Evolutionary conservation across 768 basidiomycete genomes (phyloP).

Genomic region (Kwoniella shandongensis): DNA sequence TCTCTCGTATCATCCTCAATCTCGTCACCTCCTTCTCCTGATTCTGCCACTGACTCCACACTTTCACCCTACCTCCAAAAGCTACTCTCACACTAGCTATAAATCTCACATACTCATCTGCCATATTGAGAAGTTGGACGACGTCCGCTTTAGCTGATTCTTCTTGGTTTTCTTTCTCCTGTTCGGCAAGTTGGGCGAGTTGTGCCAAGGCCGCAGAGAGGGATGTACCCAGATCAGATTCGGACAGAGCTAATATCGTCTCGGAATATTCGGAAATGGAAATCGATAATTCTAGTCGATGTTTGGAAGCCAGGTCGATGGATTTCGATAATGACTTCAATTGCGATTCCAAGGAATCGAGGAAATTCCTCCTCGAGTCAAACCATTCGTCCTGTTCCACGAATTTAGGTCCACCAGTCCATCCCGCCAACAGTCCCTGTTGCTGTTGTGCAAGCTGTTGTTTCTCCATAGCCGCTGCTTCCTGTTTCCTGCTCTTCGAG

Average conservation of each 20-base stretch:
- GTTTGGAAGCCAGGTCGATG: conserved; percentile 79
- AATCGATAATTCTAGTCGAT: conserved; percentile 70
- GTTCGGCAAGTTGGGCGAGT: conserved; percentile 72
- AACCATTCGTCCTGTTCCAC: conserved; percentile 67
- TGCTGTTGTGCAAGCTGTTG: conserved; percentile 58
- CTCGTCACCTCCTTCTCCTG: conserved; percentile 73
- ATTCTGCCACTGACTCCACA: conserved; percentile 75
- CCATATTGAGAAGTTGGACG: conserved; percentile 74
- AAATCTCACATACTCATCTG: conserved; percentile 90
- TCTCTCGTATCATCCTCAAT: conserved; percentile 75
- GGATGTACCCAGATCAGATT: conserved; percentile 70
- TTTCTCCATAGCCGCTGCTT: conserved; percentile 80
- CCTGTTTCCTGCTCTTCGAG: conserved; percentile 63
- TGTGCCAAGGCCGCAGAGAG: conserved; percentile 69
- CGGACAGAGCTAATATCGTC: conserved; percentile 66
- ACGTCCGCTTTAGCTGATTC: conserved; percentile 80
- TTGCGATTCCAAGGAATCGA: conserved; percentile 88
- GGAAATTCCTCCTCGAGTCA: conserved; percentile 75
- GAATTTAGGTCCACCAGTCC: conserved; percentile 61
- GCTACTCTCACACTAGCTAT: conserved; percentile 83
- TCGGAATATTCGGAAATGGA: conserved; percentile 79
- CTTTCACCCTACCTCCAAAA: conserved; percentile 81
- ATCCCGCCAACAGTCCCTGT: conserved; percentile 74
- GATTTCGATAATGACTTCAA: conserved; percentile 81
- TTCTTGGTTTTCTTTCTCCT: conserved; percentile 70